A percentile compares a stretch with the other conserved stretches of the same genome.
These are phyloP conservation scores for Chrysanthemum lavandulifolium DNA, from an alignment of 129 eudicot genomes.

Conservation along the genomic window DNA sequence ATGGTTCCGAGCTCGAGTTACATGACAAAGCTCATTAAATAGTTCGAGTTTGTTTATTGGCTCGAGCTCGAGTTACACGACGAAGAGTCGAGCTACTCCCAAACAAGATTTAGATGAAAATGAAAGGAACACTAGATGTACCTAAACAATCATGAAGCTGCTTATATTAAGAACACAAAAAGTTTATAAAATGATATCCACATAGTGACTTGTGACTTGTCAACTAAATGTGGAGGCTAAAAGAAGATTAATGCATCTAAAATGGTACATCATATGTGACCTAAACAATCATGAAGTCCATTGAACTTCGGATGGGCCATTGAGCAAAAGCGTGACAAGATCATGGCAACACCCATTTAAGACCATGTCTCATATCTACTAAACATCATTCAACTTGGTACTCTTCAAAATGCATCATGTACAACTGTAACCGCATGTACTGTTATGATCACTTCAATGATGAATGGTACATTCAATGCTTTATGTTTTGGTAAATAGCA, in stretches of 20 bases:
- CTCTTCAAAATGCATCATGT: slow-evolving; percentile 18
- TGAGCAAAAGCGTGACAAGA: slow-evolving; percentile 10
- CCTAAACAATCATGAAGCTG: background rate
- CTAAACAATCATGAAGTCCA: slow-evolving; percentile 18
- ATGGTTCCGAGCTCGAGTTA: too few species aligned
- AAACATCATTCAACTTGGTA: slow-evolving; percentile 15
- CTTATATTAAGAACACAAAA: background rate
- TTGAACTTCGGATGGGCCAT: slow-evolving; percentile 26
- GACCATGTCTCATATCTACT: slow-evolving; percentile 35
- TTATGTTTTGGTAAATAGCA: too few species aligned
- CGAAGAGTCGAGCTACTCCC: too few species aligned
- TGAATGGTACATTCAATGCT: slow-evolving; percentile 11
- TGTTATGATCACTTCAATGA: slow-evolving; percentile 5
- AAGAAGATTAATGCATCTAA: slow-evolving; percentile 1
- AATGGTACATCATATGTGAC: background rate
- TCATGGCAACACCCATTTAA: slow-evolving; percentile 19
- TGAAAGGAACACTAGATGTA: too few species aligned
- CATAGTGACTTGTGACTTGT: too few species aligned
- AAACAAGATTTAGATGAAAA: too few species aligned
- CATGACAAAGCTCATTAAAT: too few species aligned
- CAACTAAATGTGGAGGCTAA: background rate
- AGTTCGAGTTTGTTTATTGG: too few species aligned
- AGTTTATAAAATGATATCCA: too few species aligned
- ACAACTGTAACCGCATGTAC: slow-evolving; percentile 9
- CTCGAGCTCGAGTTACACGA: too few species aligned